These are phyloP conservation scores for Lipomyces anomalus DNA, from an alignment of 805 yeast genomes.

Conservation along the genomic window DNA sequence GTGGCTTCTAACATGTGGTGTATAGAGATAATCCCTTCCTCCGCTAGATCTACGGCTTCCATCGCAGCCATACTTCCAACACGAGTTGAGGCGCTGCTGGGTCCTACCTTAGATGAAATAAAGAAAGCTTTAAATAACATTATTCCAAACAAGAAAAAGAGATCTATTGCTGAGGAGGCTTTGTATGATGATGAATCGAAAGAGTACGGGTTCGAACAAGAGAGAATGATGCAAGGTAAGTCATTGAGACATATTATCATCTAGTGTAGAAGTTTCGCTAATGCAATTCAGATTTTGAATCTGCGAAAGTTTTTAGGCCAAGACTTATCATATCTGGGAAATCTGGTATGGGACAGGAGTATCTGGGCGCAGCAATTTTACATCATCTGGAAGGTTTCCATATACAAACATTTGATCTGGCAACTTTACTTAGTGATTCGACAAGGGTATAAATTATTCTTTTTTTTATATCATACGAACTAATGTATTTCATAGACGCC, in stretches of 20 bases:
- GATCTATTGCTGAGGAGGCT: conserved; percentile 63
- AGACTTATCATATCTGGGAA: conserved; percentile 67
- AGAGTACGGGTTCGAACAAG: conserved; percentile 64
- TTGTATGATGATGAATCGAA: conserved; percentile 51
- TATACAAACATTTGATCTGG: conserved; percentile 78
- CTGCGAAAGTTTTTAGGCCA: conserved; percentile 75
- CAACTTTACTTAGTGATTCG: conserved; percentile 69
- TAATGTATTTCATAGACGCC: conserved; percentile 43
- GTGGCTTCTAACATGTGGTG: neutral
- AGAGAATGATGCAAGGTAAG: conserved; percentile 47
- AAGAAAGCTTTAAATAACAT: conserved; percentile 47
- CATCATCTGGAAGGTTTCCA: conserved; percentile 84
- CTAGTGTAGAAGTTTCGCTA: neutral
- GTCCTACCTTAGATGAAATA: conserved; percentile 45
- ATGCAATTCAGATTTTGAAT: conserved; percentile 34
- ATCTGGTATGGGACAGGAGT: conserved; percentile 80
- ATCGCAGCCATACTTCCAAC: conserved; percentile 76
- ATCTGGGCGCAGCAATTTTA: conserved; percentile 73
- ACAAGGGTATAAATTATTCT: conserved; percentile 37
- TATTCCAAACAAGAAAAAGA: conserved; percentile 53
- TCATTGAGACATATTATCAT: neutral
- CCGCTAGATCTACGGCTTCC: conserved; percentile 75
- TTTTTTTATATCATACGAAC: neutral
- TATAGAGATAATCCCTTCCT: conserved; percentile 73
- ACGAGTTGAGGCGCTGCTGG: conserved; percentile 58